Evolutionary conservation across 2,329 filamentous ascomycete species (phyloP).

Genomic region (Neonectria neomacrospora): DNA sequence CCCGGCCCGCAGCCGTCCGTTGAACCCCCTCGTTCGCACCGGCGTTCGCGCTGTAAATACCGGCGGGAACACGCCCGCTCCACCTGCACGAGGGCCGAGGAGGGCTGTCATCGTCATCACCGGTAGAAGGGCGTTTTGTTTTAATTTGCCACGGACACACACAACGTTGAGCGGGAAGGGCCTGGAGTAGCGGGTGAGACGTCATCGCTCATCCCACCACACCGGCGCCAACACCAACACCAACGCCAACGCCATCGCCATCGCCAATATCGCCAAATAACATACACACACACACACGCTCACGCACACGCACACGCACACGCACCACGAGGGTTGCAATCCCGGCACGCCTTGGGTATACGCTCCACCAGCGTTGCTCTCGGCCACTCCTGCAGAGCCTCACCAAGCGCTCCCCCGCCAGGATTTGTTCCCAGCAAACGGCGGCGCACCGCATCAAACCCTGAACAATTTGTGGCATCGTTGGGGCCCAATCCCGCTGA

Average conservation of each 20-base stretch:
- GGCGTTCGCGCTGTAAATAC: background rate
- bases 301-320: background rate
- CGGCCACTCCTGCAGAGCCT: constrained; percentile 16
- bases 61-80: background rate
- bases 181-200: constrained; percentile 27
- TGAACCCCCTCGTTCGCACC: background rate
- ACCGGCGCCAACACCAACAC: constrained; percentile 10
- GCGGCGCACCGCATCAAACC: constrained; percentile 29
- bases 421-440: constrained; percentile 25
- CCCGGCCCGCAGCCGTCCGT: background rate
- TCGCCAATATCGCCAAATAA: constrained; percentile 29
- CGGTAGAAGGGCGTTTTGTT: background rate
- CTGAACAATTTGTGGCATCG: constrained; percentile 31
- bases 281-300: background rate
- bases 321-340: background rate
- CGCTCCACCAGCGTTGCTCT: constrained; percentile 11
- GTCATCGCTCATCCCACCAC: constrained; percentile 37
- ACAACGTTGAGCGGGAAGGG: background rate
- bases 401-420: constrained; percentile 27
- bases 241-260: constrained; percentile 10
- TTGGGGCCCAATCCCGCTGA: constrained; percentile 29
- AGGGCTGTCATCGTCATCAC: too few relatives aligned
- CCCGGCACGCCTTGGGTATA: background rate
- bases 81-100: background rate
- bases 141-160: too few relatives aligned